Evolutionary conservation across 306 rosid species (phyloP), one percentile per base, ranked within the genome.

Genomic region (Prinsepia uniflora): DNA sequence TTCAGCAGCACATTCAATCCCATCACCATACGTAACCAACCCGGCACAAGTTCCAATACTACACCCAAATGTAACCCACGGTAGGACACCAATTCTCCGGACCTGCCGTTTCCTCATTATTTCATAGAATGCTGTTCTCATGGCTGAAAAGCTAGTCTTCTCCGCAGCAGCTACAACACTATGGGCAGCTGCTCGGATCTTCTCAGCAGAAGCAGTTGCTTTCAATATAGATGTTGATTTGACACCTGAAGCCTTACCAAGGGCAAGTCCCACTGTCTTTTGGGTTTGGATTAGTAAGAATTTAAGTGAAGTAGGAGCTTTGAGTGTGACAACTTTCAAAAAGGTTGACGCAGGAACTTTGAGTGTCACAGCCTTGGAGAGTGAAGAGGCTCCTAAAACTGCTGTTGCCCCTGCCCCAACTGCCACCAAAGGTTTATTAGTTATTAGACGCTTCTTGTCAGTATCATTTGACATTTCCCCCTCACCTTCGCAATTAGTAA

Each of bases 341-440:
- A 70, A 12, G n/a, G 74, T 44, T 3, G 74, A 70, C 44, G 56
- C 66, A 24, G 74, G 66, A 57, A 58, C 17, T 57, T 57, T 24
- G 41, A 57, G 62, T 22, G 62, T 57, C 5, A 30, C 83, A 24
- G 63, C 87, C 73, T 91, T 91, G 47, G 93, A 89, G 71, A 91
- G 79, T 20, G 89, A 91, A 22, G 97, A 84, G 75, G 80, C 96
- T 63, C 97, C 96, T 50, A 91, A 72, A 72, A 87, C 85, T 53
- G 87, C 92, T 5, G 96, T 88, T 42, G 92, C 96, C 50, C 96
- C 97, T 2, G 97, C 96, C 70, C 96, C 92, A 8, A 88, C 88
- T 66, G 92, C 97, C 75, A 91, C 84, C 77, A 87, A 54, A 56
- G 96, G 89, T 53, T 83, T 91, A 47, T 73, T 87, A 2, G 85